Evolutionary conservation across 2,329 filamentous ascomycete genomes (phyloP), one percentile per base, ranked within the genome.

Genomic region (Fusarium sp.): DNA sequence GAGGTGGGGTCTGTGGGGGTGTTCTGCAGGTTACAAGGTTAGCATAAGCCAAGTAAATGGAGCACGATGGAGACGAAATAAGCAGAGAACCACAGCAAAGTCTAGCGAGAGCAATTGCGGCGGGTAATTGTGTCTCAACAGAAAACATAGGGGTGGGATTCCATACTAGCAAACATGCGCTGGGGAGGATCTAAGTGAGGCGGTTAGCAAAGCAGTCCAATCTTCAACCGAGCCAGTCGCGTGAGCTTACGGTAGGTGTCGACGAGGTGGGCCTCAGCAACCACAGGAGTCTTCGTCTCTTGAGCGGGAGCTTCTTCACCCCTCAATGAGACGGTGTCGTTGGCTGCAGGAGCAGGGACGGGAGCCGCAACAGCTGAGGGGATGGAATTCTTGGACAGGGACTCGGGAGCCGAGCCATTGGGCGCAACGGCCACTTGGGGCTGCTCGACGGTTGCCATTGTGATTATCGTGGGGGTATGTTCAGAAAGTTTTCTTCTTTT

Each of bases 181-280:
- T 83, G 76, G 6, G 87, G 87, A 67, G 86, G 85, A 70, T 88
- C 87, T 89, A 43, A 19, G 67, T 57, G 64, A 46, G 24, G 12
- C 13, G 51, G 19, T 67, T 64, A 71, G 66, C 58, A 52, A 61
- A 54, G 39, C 31, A 57, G 48, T 56, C 31, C 39, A 35, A 55
- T 38, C 25, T 19, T 25, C 26, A 40, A 29, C 42, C 10, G 22
- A 19, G 12, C 13, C 26, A 29, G 28, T 15, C 31, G 36, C 24
- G 57, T 32, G 29, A 56, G 57, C 86, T 83, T 78, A 89, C 86
- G 85, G 73, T 81, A 92, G 19, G 90, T 93, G 77, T 91, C 88
- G 69, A 92, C 89, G 73, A 88, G 79, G 77, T 92, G 90, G 72
- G 90, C 89, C 82, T 93, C 91, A 61, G 83, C 82, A 71, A 93